A percentile compares a stretch with the other conserved stretches of the same genome.
Conservation (phyloP, 495 filamentous ascomycete species). For the Astrothelium macrocarpum region DNA sequence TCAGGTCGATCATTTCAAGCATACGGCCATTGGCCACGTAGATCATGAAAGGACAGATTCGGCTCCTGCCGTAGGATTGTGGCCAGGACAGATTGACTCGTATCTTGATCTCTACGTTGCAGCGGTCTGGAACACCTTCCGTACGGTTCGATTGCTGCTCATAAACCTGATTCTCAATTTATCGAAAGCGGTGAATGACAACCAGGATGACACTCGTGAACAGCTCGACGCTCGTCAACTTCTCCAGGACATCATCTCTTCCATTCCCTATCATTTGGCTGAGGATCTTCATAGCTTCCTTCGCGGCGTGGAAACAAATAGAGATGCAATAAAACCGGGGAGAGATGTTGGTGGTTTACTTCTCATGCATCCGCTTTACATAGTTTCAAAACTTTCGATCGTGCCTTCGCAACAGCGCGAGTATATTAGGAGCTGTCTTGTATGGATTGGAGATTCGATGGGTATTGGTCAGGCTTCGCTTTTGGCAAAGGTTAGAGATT, state of each 20-base stretch:
- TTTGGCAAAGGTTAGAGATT: background rate
- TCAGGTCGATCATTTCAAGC: conserved; percentile 16
- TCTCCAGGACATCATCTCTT: conserved; percentile 25
- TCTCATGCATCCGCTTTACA: conserved; percentile 30
- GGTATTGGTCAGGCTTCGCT: conserved; percentile 30
- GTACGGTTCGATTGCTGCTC: conserved; percentile 23
- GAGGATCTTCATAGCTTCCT: conserved; percentile 29
- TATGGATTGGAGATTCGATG: conserved; percentile 29
- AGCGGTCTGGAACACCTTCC: conserved; percentile 28
- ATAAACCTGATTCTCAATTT: conserved; percentile 16
- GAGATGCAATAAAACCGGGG: conserved; percentile 20
- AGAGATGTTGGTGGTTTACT: conserved; percentile 26
- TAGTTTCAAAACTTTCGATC: conserved; percentile 22
- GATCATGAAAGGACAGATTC: background rate
- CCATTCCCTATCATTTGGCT: conserved; percentile 29
- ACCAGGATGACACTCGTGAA: background rate
- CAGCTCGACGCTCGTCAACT: conserved; percentile 7
- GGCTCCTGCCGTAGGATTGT: conserved; percentile 11
- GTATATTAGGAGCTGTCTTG: conserved; percentile 23
- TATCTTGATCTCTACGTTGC: conserved; percentile 29
- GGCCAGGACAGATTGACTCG: conserved; percentile 21
- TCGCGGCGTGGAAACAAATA: conserved; percentile 1
- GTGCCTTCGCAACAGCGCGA: conserved; percentile 20
- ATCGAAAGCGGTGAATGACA: conserved; percentile 12
- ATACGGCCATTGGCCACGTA: conserved; percentile 15